Evolutionary conservation across 805 yeast genomes (phyloP), one percentile per base, ranked within the genome.

Genomic region (Candida anglica): DNA sequence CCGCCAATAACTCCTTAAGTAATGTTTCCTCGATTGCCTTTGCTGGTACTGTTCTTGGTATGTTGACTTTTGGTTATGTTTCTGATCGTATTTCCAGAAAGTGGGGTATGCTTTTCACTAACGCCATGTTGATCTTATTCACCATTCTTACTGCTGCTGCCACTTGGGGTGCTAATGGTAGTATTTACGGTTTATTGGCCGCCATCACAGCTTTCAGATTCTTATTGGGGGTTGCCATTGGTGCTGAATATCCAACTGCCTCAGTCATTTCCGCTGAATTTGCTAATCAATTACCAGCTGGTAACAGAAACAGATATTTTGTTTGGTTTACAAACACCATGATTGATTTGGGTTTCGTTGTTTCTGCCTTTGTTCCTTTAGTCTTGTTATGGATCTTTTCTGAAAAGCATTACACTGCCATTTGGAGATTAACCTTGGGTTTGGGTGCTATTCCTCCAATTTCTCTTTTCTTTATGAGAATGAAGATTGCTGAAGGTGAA

Each of bases 211-310:
- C 79, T 11, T 84, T 79, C 55, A 71, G 96, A 53, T 83, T 83
- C 56, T 78, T 86, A 59, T 60, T 86, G 30, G 96, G 96, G 60
- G 66, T 84, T 41, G 89, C 88, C 50, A 83, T 87, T 44, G 96
- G 96, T 46, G 86, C 88, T 28, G 96, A 86, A 60, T 86, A 86
- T 53, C 93, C 94, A 30, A 79, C 89, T 6, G 87, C 93, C 23
- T 80, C 91, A 10, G 86, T 86, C 14, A 89, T 93, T 15, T 83
- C 89, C 45, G 86, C 95, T 15, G 95, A 86, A 58, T 88, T 89
- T 15, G 75, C 88, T 27, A 77, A 81, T 32, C 57, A 75, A 40
- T 60, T 86, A 45, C 80, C 86, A 15, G 71, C 77, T 11, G 89
- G 89, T 34, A 68, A 70, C 40, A 79, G 95, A 63, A 85, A 86